Evolutionary conservation across 371 early-diverging fungal species (phyloP).

Genomic region (Mucor racemosus): DNA sequence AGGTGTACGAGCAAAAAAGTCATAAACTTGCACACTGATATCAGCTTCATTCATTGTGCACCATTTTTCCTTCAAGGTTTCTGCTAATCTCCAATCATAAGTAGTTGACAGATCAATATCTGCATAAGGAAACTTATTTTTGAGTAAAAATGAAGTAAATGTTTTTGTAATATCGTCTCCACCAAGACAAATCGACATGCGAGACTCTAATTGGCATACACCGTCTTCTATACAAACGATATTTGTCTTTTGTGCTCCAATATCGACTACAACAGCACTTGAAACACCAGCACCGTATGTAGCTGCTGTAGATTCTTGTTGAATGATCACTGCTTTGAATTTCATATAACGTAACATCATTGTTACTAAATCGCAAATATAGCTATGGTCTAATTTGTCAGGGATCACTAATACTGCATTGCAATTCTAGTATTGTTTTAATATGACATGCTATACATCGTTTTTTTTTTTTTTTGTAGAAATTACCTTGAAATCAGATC

Average conservation of each 20-base stretch:
- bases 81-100: constrained; percentile 73
- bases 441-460: neutral
- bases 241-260: constrained; percentile 89
- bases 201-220: constrained; percentile 71
- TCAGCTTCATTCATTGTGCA: constrained; percentile 86
- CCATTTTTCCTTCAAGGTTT: constrained; percentile 79
- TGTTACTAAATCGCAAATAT: constrained; percentile 67
- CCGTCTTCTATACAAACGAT: constrained; percentile 90
- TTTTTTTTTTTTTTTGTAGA: too few species aligned
- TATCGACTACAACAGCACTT: constrained; percentile 86
- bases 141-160: constrained; percentile 66
- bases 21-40: constrained; percentile 78
- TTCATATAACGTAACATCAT: constrained; percentile 79
- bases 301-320: constrained; percentile 84
- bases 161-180: constrained; percentile 87
- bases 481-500: constrained; percentile 58
- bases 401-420: constrained; percentile 82
- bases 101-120: constrained; percentile 65
- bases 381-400: constrained; percentile 68
- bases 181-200: constrained; percentile 61
- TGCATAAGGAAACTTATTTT: constrained; percentile 78
- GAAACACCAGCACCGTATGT: constrained; percentile 91
- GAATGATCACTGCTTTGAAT: constrained; percentile 74
- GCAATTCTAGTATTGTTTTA: constrained; percentile 44
- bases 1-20: constrained; percentile 81